These are phyloP conservation scores for Ramaria sp. DNA, from an alignment of 768 basidiomycete species.

Conservation along the genomic window DNA sequence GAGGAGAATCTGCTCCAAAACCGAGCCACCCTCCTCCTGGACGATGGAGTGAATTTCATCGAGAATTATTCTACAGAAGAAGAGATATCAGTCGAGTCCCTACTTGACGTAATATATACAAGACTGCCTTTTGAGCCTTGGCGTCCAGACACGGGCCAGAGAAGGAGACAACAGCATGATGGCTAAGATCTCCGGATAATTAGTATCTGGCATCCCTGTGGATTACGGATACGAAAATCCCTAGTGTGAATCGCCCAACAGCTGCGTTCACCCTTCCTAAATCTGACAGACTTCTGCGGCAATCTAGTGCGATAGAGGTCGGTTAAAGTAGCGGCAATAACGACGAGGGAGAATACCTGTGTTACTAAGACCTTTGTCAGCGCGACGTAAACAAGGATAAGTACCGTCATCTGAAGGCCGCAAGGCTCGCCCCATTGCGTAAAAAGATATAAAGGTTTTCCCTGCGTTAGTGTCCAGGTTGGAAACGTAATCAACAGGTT, in stretches of 20 bases:
- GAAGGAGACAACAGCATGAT: conserved; percentile 63
- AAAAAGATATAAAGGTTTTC: conserved; percentile 70
- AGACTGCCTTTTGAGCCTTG: conserved; percentile 46
- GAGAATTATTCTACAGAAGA: conserved; percentile 45
- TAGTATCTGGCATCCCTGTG: conserved; percentile 60
- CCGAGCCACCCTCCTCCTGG: conserved; percentile 47
- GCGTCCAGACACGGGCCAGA: conserved; percentile 49
- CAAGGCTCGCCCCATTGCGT: conserved; percentile 64
- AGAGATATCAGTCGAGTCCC: background rate
- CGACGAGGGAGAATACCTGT: conserved; percentile 27
- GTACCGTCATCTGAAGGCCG: conserved; percentile 52
- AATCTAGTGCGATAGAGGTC: no score
- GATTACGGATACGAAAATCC: conserved; percentile 51
- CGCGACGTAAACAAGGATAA: conserved; percentile 64
- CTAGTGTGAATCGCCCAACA: conserved; percentile 55
- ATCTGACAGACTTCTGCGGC: conserved; percentile 65
- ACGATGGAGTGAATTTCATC: conserved; percentile 61
- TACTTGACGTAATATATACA: background rate
- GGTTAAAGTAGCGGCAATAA: no score
- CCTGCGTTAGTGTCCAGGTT: conserved; percentile 68
- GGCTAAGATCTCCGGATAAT: conserved; percentile 67
- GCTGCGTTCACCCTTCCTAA: conserved; percentile 33
- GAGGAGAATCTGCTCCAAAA: conserved; percentile 69
- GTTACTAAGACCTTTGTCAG: conserved; percentile 67
- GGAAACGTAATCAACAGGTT: no score